These are phyloP conservation scores for Russula lepida DNA, from an alignment of 768 basidiomycete species.

Conservation along the genomic window DNA sequence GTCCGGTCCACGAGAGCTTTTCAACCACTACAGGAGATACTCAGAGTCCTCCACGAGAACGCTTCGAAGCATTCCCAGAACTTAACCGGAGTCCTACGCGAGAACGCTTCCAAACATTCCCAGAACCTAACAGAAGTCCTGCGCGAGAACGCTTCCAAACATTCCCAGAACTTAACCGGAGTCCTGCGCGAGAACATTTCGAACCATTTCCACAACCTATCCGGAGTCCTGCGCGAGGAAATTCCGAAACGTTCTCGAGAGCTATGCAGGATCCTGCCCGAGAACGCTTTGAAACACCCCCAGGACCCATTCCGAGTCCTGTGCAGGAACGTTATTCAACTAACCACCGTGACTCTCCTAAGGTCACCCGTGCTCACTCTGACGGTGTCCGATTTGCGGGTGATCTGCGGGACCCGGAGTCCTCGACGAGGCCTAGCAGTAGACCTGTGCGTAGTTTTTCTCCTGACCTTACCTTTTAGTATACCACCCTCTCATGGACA, in stretches of 20 bases:
- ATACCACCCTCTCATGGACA: background rate
- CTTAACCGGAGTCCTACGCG: background rate
- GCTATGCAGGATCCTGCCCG: background rate
- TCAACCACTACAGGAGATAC: background rate
- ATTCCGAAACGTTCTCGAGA: no score
- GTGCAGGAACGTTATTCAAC: background rate
- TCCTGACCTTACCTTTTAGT: background rate
- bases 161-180: no score
- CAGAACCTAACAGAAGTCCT: no score
- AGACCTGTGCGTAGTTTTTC: slow-evolving; percentile 1
- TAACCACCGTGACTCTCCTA: background rate
- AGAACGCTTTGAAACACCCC: no score
- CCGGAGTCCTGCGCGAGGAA: no score
- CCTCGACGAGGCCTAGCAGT: background rate
- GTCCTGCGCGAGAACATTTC: no score
- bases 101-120: background rate
- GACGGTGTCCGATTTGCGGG: background rate
- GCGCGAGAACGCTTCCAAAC: background rate
- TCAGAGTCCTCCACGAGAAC: background rate
- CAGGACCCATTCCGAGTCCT: no score
- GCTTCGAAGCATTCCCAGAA: background rate
- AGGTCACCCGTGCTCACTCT: background rate
- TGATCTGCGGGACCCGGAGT: background rate
- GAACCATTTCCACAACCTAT: no score
- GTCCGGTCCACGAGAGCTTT: slow-evolving; percentile 1